Evolutionary conservation across 2,329 filamentous ascomycete species (phyloP).

Genomic region (Fusarium gaditjirri): DNA sequence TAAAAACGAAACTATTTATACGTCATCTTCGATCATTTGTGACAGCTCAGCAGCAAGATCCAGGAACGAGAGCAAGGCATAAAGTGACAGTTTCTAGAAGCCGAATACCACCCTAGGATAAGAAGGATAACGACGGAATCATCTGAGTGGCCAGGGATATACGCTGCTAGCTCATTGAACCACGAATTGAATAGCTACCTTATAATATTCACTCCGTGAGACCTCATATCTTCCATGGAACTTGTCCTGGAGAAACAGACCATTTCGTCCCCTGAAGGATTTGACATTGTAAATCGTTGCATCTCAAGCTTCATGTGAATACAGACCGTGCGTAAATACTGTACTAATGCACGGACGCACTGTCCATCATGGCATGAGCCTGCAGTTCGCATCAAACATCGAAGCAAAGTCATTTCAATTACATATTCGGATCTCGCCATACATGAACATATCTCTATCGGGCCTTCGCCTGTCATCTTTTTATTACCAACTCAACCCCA

Average conservation of each 20-base stretch:
- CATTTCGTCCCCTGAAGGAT: fast-evolving
- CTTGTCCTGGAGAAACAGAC: not conserved
- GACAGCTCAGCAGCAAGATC: not conserved
- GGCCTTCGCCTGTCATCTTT: slow-evolving; percentile 20
- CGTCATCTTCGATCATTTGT: not conserved
- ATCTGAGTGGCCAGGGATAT: not conserved
- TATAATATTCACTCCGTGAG: not conserved
- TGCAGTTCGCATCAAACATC: slow-evolving; percentile 1
- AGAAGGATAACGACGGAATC: not conserved
- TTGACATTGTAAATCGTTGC: fast-evolving
- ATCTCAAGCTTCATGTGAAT: not conserved
- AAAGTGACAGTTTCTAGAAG: not conserved
- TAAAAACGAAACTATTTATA: not conserved
- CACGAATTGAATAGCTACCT: not conserved
- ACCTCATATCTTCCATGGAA: fast-evolving
- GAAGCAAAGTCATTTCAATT: slow-evolving; percentile 23
- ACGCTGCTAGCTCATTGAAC: not conserved
- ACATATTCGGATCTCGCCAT: slow-evolving; percentile 15
- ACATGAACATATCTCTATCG: slow-evolving; percentile 15
- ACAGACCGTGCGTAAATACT: slow-evolving; percentile 21
- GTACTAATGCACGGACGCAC: slow-evolving; percentile 21
- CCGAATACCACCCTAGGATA: not conserved
- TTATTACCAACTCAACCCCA: slow-evolving; percentile 27
- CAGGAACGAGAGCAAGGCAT: not conserved
- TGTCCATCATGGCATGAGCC: slow-evolving; percentile 25